Base-by-base conservation (phyloP, 2,329 filamentous ascomycete species). In the Claviceps arundinis region DNA sequence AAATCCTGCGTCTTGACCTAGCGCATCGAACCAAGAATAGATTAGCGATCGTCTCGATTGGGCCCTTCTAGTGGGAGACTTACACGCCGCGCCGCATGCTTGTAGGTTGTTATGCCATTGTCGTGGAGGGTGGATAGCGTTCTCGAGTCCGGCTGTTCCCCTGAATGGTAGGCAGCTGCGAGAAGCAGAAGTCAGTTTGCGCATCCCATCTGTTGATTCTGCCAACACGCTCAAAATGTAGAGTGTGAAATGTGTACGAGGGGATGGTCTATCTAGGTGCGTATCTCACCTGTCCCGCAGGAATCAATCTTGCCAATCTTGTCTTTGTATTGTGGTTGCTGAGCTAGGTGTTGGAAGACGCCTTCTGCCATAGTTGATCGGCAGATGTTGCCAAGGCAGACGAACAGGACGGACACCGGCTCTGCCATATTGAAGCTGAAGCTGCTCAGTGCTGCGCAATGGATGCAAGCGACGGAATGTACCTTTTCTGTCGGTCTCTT, bases 381-480 rank as follows among this genome's bases (percentile, higher is more conserved):
- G 66, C 89, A 98, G 63, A 97, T 97, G 69, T 98, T 98, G 66
- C 93, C 93, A 37, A 97, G 77, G 70, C 93, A 98, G 60, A 97
- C 91, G 65, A 97, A 97, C 50, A 97, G 80, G 40, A 97, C 85
- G 2, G 84, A 89, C 51, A 87, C 58, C 41, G 67, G 65, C 55
- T 70, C 69, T 6, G 68, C 54, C 68, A 70, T 70, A 19, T 56
- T 61, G 56, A 47, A 47, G 52, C 30, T 61, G 56, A 47, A 47
- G 52, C 30, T 48, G 43, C 19, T 19, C 19, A 19, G 19, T 19
- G 19, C 14, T 16, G 43, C 14, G 44, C 44, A 42, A 51, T 14
- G 19, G 11, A 26, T 37, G 37, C 2, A 42, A 30, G 30, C 30
- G 30, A 30, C 8, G 17, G 14, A 17, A 26, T 30, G 26, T 9